Percentiles rank a stretch among this genome's conserved stretches.
Conservation (phyloP, 331 rosid genomes). For the Prunus yedoensis region DNA sequence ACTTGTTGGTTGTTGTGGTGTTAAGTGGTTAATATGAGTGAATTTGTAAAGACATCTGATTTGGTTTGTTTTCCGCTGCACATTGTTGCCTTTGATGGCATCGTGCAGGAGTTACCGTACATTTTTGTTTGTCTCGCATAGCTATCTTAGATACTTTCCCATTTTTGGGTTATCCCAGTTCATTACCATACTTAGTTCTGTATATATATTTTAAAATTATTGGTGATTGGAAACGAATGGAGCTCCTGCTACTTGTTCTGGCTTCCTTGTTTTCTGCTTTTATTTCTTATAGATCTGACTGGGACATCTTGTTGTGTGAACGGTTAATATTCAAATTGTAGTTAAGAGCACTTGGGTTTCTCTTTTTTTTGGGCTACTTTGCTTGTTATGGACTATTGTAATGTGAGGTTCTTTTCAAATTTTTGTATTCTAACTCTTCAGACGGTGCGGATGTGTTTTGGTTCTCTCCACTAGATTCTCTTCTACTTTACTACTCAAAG, state of each 20-base stretch:
- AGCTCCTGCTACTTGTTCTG: background rate
- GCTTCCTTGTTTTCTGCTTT: background rate
- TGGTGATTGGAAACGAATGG: background rate
- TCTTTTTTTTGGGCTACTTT: constrained; percentile 8
- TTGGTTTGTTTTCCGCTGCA: constrained; percentile 8
- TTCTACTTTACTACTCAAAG: background rate
- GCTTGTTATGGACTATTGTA: constrained; percentile 3
- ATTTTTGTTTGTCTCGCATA: background rate
- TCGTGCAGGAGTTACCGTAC: background rate
- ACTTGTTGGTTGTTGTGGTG: background rate
- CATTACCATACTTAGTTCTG: background rate
- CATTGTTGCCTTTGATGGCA: background rate
- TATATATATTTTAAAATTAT: no score
- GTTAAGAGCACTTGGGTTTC: constrained; percentile 16
- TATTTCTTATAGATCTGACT: constrained; percentile 14
- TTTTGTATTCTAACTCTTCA: constrained; percentile 20
- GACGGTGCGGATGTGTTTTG: constrained; percentile 9
- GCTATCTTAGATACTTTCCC: background rate
- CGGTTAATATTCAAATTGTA: constrained; percentile 10
- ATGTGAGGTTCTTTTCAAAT: background rate
- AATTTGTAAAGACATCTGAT: constrained; percentile 1
- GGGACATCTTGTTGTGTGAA: constrained; percentile 10
- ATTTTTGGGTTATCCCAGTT: background rate
- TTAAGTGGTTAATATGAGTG: background rate
- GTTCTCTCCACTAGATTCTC: background rate